Base-by-base conservation (phyloP, 441 rosid genomes). In the Geranium incanum region DNA sequence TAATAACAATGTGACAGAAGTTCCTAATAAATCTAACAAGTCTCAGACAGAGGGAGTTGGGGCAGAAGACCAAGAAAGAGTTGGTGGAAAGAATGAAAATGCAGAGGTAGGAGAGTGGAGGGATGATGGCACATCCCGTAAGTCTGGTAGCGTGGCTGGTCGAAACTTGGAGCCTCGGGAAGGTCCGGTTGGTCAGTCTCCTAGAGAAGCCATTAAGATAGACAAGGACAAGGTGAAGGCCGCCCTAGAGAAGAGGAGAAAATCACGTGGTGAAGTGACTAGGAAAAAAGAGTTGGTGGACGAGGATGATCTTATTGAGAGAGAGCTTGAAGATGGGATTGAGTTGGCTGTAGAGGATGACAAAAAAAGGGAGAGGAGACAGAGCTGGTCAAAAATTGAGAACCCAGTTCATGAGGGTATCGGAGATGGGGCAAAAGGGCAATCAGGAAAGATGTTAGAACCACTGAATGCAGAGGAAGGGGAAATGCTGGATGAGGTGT, bases 141-240 rank as follows among this genome's bases (percentile, higher is more conserved):
- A 77, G 83, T 19, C 78, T 69, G 66, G 69, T 38, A 39, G 64
- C 60, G 23, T 76, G 38, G 68, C 70, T 52, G 77, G 78, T 43
- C 80, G 93, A 74, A 81, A 80, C 77, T 73, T 79, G 70, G 88
- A 85, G 70, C 70, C n/a, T 6, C 83, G 84, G 63, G 97, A 88
- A 73, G 90, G 82, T 38, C 82, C 82, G 57, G 81, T 88, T 6
- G 75, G 89, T 37, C 97, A 84, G 70, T 86, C 97, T 0, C 96
- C 97, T 4, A 88, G 83, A 71, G 92, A 87, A 66, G 72, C 81
- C 36, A 77, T 80, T 55, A 80, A 72, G 79, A 64, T 80, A 19
- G 83, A 77, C 71, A 80, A 64, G 68, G 79, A 28, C 33, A 28
- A 28, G 33, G 33, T 80, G 36, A 80, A 80, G 71, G 81, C 81